Base-by-base conservation (phyloP, 257 asterid genomes). In the Echium plantagineum region DNA sequence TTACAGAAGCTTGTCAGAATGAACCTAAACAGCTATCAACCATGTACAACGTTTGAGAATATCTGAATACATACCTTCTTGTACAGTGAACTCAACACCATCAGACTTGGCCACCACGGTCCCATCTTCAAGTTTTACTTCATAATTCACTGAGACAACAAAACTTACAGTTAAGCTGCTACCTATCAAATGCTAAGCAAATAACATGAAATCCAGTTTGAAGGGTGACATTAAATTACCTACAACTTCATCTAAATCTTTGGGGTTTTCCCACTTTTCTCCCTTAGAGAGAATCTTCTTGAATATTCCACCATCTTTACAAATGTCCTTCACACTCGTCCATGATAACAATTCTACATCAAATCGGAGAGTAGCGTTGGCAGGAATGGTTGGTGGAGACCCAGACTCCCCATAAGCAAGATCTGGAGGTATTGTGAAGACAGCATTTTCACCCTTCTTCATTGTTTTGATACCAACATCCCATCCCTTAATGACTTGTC, bases 401-500 rank as follows among this genome's bases (percentile, higher is more conserved):
- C 89, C 89, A 55, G 85, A 58, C 54, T 71, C 75, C 2, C 89
- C 89, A 69, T 79, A 82, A 19, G 89, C 89, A 64, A 82, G 72
- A 56, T 56, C 78, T 9, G 89, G 66, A 9, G 89, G 89, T 7
- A 82, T 82, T 31, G 85, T 79, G 63, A 79, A 79, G 53, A 79
- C 49, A 21, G 85, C 83, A 70, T 74, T 79, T 71, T 82, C 89
- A 55, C 85, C 89, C 68, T 82, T 82, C 69, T 82, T 82, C 89
- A 82, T 82, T 12, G 85, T 82, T 65, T 79, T 79, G 58, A 79
- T 82, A 17, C 85, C 89, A 59, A 47, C 71, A 48, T 82, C 89
- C 85, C 89, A 79, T 72, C 85, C 85, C 75, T 71, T 79, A 38
- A 82, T 82, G 28, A 82, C 89, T 71, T 76, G 75, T 31, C 89